Conservation (phyloP, 768 basidiomycete species). For the Nidularia pulvinata region DNA sequence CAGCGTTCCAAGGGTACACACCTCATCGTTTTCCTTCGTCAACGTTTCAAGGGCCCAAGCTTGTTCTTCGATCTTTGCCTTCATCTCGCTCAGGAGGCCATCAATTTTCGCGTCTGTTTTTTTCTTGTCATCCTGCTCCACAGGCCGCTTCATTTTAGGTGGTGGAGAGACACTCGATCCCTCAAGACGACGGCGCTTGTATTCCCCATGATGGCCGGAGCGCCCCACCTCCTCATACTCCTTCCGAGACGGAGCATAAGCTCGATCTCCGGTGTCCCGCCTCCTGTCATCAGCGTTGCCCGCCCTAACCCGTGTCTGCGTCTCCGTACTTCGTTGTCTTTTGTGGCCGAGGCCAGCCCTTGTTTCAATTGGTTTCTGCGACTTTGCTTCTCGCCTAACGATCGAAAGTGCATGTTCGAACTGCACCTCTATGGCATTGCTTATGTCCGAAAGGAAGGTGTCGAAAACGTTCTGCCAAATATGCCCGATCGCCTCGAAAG, state of each 20-base stretch:
- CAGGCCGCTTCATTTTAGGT: neutral
- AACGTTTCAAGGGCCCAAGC: conserved; percentile 37
- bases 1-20: conserved; percentile 8
- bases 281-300: too few species aligned
- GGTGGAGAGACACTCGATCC: neutral
- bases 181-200: conserved; percentile 22
- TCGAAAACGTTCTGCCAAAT: conserved; percentile 50
- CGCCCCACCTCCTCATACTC: neutral
- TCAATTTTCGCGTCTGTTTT: neutral
- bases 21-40: conserved; percentile 47
- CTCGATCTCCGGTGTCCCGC: too few species aligned
- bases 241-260: too few species aligned
- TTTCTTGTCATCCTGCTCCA: neutral
- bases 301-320: too few species aligned
- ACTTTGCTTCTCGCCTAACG: neutral
- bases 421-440: conserved; percentile 27
- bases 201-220: conserved; percentile 8
- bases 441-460: conserved; percentile 36
- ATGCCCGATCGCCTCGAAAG: conserved; percentile 32
- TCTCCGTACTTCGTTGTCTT: too few species aligned
- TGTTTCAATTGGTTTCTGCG: conserved; percentile 2
- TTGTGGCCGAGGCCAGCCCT: too few species aligned
- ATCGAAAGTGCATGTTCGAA: conserved; percentile 25
- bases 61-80: conserved; percentile 48
- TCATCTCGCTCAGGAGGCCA: conserved; percentile 40